Evolutionary conservation across 75 land plant genomes (phyloP).

Genomic region (Isoetes taiwanensis): DNA sequence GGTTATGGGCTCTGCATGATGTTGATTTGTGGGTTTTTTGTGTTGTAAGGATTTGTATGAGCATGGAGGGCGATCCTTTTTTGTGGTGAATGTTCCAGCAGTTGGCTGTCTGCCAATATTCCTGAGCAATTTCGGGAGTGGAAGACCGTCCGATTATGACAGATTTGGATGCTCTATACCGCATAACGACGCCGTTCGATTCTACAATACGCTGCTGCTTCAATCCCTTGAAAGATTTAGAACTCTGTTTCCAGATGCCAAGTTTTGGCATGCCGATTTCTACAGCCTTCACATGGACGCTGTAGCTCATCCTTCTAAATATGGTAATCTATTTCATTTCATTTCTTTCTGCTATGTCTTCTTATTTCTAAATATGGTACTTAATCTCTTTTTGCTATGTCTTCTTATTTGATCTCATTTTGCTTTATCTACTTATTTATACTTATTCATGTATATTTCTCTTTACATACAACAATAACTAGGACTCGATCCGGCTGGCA

Average conservation of each 20-base stretch:
- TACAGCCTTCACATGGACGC: neutral
- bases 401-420: too few species aligned
- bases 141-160: neutral
- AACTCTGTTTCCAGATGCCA: neutral
- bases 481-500: neutral
- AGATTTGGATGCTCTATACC: neutral
- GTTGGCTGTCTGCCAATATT: conserved; percentile 4
- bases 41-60: neutral
- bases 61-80: neutral
- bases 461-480: too few species aligned
- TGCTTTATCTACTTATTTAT: neutral
- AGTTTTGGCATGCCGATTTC: neutral
- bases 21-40: too few species aligned
- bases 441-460: neutral
- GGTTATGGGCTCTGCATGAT: too few species aligned
- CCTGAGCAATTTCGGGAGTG: neutral
- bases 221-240: neutral
- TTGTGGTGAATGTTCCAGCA: conserved; percentile 1
- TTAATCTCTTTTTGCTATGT: too few species aligned
- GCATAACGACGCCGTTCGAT: neutral
- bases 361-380: too few species aligned
- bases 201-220: neutral
- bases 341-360: too few species aligned
- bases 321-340: neutral
- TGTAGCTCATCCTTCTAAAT: neutral